Base-by-base conservation (phyloP, 352 stramenopile species). In the Peronospora belbahrii region DNA sequence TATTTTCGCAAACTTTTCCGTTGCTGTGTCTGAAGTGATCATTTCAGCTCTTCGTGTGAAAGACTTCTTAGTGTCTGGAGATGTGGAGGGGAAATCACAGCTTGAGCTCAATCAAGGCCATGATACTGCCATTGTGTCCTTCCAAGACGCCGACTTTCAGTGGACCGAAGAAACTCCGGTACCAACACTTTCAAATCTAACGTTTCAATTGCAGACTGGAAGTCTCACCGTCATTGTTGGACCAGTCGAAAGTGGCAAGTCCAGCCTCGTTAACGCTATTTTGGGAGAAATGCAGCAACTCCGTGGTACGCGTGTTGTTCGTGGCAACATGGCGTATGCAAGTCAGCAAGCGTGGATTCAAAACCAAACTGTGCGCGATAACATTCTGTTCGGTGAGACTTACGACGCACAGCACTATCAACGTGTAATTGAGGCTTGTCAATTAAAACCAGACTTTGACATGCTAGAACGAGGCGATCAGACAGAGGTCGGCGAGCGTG, bases 291-390 rank as follows among this genome's bases (percentile, higher is more conserved):
- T 83, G 70, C 32, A 44, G 4, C 49, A 39, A 8, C 52, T 42
- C 2, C 38, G 33, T 2, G 66, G 70, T 14, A 28, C 43, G 0
- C 36, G 72, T 5, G 23, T 36, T 0, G 49, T 83, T 3, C 27
- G 30, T 4, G 74, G 70, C 0, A 40, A 46, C 0, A 24, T 85
- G 0, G 74, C 88, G 14, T 97, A 96, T 59, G 86, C 76, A 22
- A 75, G 76, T 17, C 94, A 98, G 66, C 70, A 93, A 25, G 62
- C 88, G 4, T 98, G 86, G 83, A 97, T 97, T 48, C 65, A 92
- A 8, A 96, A 97, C 52, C 56, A 70, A 8, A 95, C 80, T 22
- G 49, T 98, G 6, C 53, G 67, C 10, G 76, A 96, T 2, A 98
- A 98, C 54, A 96, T 98, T 38, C 58, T 96, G 6, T 97, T 88